These are phyloP conservation scores for Xylaria sp. DNA, from an alignment of 495 filamentous ascomycete genomes.

Conservation along the genomic window DNA sequence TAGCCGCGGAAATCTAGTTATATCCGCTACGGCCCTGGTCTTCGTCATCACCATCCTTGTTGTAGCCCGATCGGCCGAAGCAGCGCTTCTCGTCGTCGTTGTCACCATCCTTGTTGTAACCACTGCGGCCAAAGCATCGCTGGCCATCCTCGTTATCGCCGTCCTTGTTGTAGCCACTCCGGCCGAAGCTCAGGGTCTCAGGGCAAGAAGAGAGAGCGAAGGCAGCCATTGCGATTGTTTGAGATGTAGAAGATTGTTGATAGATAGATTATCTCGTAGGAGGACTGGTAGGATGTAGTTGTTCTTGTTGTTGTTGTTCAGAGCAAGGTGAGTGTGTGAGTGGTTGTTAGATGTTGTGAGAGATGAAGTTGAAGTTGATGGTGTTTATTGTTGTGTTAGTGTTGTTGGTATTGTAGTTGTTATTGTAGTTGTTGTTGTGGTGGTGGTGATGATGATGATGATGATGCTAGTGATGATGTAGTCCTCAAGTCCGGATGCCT, in stretches of 20 bases:
- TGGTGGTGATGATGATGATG: neutral
- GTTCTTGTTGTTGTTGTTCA: conserved; percentile 11
- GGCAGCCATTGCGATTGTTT: conserved; percentile 29
- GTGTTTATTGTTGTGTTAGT: neutral
- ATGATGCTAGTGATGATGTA: conserved; percentile 18
- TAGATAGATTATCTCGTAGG: conserved; percentile 5
- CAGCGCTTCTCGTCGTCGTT: conserved; percentile 50
- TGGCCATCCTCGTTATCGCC: conserved; percentile 45
- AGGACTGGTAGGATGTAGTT: conserved; percentile 1
- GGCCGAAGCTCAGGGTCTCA: conserved; percentile 49
- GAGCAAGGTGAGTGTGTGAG: neutral
- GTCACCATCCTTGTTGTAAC: conserved; percentile 56
- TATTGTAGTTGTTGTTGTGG: conserved; percentile 1
- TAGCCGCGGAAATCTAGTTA: conserved; percentile 19
- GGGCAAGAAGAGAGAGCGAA: conserved; percentile 24
- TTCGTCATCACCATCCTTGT: conserved; percentile 41
- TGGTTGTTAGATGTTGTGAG: conserved; percentile 2
- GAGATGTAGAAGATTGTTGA: neutral
- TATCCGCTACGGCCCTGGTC: conserved; percentile 26
- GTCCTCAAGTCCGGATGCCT: conserved; percentile 18
- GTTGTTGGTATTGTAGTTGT: conserved; percentile 9
- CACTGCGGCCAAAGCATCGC: conserved; percentile 51
- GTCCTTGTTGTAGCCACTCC: conserved; percentile 62
- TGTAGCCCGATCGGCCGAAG: conserved; percentile 56
- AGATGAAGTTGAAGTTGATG: conserved; percentile 2